Conservation (phyloP, 768 basidiomycete species). For the Lentinula guzmanii region DNA sequence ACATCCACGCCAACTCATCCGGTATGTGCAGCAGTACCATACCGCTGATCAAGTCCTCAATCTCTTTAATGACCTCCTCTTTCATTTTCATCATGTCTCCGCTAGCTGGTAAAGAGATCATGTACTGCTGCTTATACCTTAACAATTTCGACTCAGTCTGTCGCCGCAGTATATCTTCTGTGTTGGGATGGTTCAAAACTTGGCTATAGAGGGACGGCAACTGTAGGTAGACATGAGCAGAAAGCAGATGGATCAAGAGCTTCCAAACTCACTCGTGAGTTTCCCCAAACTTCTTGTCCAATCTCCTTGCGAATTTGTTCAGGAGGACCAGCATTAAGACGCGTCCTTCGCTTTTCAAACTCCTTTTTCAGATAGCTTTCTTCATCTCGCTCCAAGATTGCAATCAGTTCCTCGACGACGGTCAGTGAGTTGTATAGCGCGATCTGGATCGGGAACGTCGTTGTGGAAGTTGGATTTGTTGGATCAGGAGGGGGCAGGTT, state of each 20-base stretch:
- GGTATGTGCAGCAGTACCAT: slow-evolving; percentile 69
- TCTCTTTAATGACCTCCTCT: slow-evolving; percentile 43
- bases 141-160: slow-evolving; percentile 72
- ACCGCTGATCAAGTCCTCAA: slow-evolving; percentile 71
- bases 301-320: slow-evolving; percentile 60
- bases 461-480: slow-evolving; percentile 64
- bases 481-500: slow-evolving; percentile 68
- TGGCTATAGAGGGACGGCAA: slow-evolving; percentile 71
- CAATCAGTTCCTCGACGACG: slow-evolving; percentile 65
- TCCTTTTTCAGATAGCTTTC: slow-evolving; percentile 52
- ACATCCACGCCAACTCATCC: slow-evolving; percentile 79
- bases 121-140: slow-evolving; percentile 50
- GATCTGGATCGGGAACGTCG: slow-evolving; percentile 49
- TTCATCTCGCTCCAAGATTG: slow-evolving; percentile 61
- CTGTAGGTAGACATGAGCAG: slow-evolving; percentile 28
- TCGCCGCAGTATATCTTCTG: slow-evolving; percentile 76
- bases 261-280: slow-evolving; percentile 46
- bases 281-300: slow-evolving; percentile 53
- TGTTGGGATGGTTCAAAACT: slow-evolving; percentile 74
- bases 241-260: neutral
- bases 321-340: slow-evolving; percentile 62
- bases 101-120: slow-evolving; percentile 51
- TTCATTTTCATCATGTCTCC: slow-evolving; percentile 33
- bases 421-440: slow-evolving; percentile 68
- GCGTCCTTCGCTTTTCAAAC: slow-evolving; percentile 69